A percentile compares a stretch with the other conserved stretches of the same genome.
phyloP scores from a whole-genome alignment of 306 rosid species.

The Myrica gale region DNA sequence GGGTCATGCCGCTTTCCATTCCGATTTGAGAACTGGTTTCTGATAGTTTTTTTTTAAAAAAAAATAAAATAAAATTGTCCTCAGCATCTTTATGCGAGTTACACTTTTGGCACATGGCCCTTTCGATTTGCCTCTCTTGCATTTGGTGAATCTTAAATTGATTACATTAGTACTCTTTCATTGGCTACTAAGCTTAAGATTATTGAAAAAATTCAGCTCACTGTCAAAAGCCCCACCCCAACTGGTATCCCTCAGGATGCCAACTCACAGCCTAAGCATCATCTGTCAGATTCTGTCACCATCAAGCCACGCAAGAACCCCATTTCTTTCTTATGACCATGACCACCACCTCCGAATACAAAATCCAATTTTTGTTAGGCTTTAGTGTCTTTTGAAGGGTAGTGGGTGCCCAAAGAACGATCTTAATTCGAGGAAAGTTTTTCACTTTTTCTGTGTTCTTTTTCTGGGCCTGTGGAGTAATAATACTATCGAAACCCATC shows the following conservation, averaged over 20 bases:
- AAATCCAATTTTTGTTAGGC: not conserved
- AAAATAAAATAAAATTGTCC: too few species aligned
- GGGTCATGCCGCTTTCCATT: not conserved
- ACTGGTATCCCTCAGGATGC: not conserved
- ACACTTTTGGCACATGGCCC: not conserved
- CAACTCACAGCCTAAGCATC: not conserved
- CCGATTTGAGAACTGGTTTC: not conserved
- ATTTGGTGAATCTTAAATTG: constrained; percentile 17
- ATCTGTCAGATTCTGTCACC: not conserved
- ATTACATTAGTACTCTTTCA: not conserved
- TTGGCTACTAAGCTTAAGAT: not conserved
- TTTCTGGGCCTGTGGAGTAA: too few species aligned
- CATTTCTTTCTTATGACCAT: not conserved
- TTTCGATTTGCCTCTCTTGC: not conserved
- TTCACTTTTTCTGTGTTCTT: too few species aligned
- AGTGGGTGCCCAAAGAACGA: constrained; percentile 25
- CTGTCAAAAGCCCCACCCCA: not conserved
- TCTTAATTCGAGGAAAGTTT: constrained; percentile 25
- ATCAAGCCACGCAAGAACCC: constrained; percentile 18
- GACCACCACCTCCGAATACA: not conserved
- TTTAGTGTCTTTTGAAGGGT: not conserved
- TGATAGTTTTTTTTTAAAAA: not conserved
- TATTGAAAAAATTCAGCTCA: not conserved
- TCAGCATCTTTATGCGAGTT: not conserved
- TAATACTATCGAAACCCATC: too few species aligned